Percentiles rank a stretch among this genome's conserved stretches.
phyloP scores from a whole-genome alignment of 208 protist species.

The Acanthamoeba triangularis region DNA sequence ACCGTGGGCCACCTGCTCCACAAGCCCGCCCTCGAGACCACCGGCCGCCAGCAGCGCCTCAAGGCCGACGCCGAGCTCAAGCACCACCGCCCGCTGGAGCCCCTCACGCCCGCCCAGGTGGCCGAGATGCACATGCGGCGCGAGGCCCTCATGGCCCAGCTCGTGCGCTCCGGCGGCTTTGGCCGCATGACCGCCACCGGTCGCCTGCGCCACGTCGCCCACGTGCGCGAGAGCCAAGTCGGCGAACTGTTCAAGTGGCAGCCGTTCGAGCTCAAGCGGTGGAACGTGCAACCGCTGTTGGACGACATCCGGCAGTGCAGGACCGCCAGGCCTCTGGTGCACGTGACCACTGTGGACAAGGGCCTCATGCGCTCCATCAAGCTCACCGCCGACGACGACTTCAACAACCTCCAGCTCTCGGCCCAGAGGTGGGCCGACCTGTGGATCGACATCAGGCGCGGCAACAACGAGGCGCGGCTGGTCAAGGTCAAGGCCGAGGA shows the following conservation, averaged over 20 bases:
- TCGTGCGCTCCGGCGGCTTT: not conserved
- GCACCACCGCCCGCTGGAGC: not conserved
- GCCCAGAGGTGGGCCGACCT: not conserved
- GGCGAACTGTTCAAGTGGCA: not conserved
- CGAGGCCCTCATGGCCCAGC: conserved; percentile 6
- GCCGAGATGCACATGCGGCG: not conserved
- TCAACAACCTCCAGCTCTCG: not conserved
- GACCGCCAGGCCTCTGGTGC: not conserved
- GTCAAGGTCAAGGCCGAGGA: not conserved
- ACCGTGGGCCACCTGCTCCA: not conserved
- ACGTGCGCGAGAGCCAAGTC: not conserved
- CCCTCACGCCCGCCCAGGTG: not conserved
- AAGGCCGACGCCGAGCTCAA: not conserved
- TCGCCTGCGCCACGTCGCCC: not conserved
- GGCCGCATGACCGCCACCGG: not conserved
- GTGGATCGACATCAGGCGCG: not conserved
- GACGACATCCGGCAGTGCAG: conserved; percentile 13
- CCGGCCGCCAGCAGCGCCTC: not conserved
- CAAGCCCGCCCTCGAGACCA: not conserved
- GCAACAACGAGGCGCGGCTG: not conserved
- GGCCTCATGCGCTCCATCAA: conserved; percentile 32
- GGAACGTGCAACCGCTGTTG: not conserved
- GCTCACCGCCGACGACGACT: conserved; percentile 16
- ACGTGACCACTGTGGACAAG: conserved; percentile 48
- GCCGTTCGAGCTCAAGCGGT: conserved; percentile 43